phyloP scores from a whole-genome alignment of 2,329 filamentous ascomycete species.

The Sporothrix euskadiensis region DNA sequence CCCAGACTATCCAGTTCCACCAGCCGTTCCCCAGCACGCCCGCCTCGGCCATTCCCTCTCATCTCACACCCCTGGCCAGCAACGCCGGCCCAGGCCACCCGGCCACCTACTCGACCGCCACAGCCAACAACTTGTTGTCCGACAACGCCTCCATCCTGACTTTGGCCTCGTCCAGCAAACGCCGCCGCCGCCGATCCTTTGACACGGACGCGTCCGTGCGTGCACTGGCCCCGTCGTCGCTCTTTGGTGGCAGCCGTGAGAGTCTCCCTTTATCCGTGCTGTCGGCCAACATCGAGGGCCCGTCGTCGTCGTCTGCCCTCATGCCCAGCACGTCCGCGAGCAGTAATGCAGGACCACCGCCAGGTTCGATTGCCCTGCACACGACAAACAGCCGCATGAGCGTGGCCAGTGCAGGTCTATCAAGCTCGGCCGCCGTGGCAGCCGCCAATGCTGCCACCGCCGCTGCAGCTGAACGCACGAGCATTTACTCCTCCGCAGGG shows the following conservation, averaged over 20 bases:
- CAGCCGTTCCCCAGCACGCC: slow-evolving; percentile 66
- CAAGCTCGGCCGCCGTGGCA: slow-evolving; percentile 42
- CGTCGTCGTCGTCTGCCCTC: slow-evolving; percentile 35
- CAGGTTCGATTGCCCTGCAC: slow-evolving; percentile 49
- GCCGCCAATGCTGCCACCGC: slow-evolving; percentile 33
- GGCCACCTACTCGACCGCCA: slow-evolving; percentile 73
- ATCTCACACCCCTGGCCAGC: slow-evolving; percentile 55
- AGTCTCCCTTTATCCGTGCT: slow-evolving; percentile 76
- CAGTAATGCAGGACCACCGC: slow-evolving; percentile 44
- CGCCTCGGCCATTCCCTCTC: slow-evolving; percentile 70
- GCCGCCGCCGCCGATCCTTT: slow-evolving; percentile 72
- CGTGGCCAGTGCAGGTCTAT: slow-evolving; percentile 26
- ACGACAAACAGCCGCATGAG: slow-evolving; percentile 45
- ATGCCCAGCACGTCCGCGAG: slow-evolving; percentile 60
- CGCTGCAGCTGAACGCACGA: slow-evolving; percentile 63
- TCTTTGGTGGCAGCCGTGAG: slow-evolving; percentile 80
- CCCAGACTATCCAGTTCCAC: slow-evolving; percentile 61
- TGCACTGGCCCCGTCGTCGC: slow-evolving; percentile 76
- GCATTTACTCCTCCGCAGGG: slow-evolving; percentile 77
- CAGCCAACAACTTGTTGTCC: slow-evolving; percentile 76
- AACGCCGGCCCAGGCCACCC: slow-evolving; percentile 51
- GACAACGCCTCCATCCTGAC: slow-evolving; percentile 87
- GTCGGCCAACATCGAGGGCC: slow-evolving; percentile 65
- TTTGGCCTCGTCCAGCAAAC: slow-evolving; percentile 78
- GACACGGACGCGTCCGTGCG: slow-evolving; percentile 85